Evolutionary conservation across 2,329 filamentous ascomycete genomes (phyloP).

Genomic region (Aspergillus costaricaensis): DNA sequence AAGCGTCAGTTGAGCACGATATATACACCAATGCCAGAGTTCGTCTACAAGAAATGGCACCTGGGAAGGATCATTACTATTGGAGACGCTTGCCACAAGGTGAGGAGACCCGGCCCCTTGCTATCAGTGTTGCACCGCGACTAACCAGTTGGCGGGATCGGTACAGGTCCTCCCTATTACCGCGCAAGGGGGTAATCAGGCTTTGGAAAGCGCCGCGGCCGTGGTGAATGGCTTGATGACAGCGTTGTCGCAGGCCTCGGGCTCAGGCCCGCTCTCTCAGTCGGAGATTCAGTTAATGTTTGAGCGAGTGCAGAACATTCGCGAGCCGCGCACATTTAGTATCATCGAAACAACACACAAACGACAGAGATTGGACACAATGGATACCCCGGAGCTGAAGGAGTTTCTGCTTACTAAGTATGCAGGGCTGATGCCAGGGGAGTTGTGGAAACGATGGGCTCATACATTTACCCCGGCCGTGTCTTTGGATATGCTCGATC

Average conservation of each 20-base stretch:
- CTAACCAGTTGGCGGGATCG: not conserved
- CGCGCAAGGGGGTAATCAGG: slow-evolving; percentile 36
- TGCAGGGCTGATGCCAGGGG: slow-evolving; percentile 24
- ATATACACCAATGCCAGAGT: slow-evolving; percentile 21
- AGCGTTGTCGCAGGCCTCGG: not conserved
- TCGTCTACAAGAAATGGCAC: slow-evolving; percentile 28
- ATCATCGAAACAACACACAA: not conserved
- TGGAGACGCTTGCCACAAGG: slow-evolving; percentile 37
- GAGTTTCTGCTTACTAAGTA: slow-evolving; percentile 11
- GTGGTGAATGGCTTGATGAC: slow-evolving; percentile 15
- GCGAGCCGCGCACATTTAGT: not conserved
- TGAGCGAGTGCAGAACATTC: slow-evolving; percentile 5
- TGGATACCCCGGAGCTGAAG: slow-evolving; percentile 14
- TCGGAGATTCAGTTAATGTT: slow-evolving; percentile 11
- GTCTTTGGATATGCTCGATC: not conserved
- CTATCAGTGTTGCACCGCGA: not conserved
- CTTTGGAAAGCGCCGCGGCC: slow-evolving; percentile 37
- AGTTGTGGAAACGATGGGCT: not conserved
- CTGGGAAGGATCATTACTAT: slow-evolving; percentile 29
- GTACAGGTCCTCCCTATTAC: slow-evolving; percentile 21
- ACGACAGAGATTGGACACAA: slow-evolving; percentile 11
- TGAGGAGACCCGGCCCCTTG: slow-evolving; percentile 9
- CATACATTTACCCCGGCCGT: not conserved
- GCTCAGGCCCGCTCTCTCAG: not conserved
- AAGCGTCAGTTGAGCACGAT: slow-evolving; percentile 16